A percentile compares a stretch with the other conserved stretches of the same genome.
Evolutionary conservation across 306 rosid species (phyloP).

Genomic region (Citrullus amarus): DNA sequence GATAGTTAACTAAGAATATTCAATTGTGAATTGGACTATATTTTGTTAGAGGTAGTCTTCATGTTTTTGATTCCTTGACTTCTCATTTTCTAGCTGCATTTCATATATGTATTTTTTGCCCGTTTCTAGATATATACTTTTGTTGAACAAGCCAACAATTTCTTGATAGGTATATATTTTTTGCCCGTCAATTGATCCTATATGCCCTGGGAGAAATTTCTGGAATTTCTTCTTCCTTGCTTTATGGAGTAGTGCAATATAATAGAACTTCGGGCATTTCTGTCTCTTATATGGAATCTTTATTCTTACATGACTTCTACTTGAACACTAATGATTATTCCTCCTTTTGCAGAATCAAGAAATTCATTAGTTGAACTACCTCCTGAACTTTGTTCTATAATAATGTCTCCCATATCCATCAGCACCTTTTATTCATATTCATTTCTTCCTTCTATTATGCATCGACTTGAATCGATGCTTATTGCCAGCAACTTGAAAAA

Average conservation of each 20-base stretch:
- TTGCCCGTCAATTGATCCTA: not conserved
- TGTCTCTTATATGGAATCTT: not conserved
- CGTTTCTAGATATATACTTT: not conserved
- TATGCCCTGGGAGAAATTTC: not conserved
- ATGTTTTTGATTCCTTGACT: not conserved
- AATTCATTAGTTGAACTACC: conserved; percentile 53
- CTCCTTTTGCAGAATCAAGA: conserved; percentile 36
- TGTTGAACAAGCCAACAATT: not conserved
- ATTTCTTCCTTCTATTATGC: conserved; percentile 69
- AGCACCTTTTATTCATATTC: conserved; percentile 45
- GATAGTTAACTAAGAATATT: not conserved
- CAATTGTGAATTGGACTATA: not conserved
- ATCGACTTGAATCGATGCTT: conserved; percentile 56
- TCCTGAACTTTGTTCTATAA: conserved; percentile 56
- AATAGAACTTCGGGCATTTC: not conserved
- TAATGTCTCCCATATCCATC: conserved; percentile 61
- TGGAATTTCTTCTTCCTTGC: not conserved
- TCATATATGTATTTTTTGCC: not conserved
- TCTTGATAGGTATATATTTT: not conserved
- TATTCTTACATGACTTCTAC: not conserved
- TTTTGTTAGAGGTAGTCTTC: not conserved
- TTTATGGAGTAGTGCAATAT: not conserved
- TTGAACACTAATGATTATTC: not conserved
- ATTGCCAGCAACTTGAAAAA: conserved; percentile 46
- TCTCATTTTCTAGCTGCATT: not conserved